These are phyloP conservation scores for Apiotrichum akiyoshidainum DNA, from an alignment of 1,284 basidiomycete species.

Conservation along the genomic window DNA sequence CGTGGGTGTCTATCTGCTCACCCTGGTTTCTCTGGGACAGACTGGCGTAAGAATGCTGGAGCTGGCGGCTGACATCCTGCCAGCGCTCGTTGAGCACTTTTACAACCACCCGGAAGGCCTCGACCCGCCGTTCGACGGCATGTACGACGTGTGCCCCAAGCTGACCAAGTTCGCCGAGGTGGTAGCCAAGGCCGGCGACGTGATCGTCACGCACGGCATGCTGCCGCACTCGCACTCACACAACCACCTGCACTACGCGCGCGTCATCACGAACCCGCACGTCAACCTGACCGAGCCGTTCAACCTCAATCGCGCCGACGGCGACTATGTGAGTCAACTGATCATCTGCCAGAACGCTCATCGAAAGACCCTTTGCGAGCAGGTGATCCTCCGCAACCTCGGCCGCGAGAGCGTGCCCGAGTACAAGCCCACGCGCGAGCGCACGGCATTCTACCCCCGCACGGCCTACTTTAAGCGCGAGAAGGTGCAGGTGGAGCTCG, in stretches of 20 bases:
- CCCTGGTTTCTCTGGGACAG: too few species aligned
- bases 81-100: constrained; percentile 25
- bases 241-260: constrained; percentile 33
- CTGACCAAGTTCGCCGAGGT: constrained; percentile 16
- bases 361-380: constrained; percentile 32
- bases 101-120: constrained; percentile 33
- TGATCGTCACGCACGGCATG: constrained; percentile 33
- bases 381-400: constrained; percentile 35
- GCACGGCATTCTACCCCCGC: constrained; percentile 27
- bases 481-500: constrained; percentile 23
- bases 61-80: too few species aligned
- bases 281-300: constrained; percentile 31
- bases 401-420: constrained; percentile 29
- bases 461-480: constrained; percentile 32
- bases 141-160: constrained; percentile 20
- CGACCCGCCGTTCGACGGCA: constrained; percentile 27
- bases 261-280: constrained; percentile 40
- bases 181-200: constrained; percentile 31
- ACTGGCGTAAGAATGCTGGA: too few species aligned
- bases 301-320: constrained; percentile 34
- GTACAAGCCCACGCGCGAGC: constrained; percentile 27
- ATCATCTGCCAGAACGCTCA: neutral
- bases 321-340: constrained; percentile 28
- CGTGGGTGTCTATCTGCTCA: constrained; percentile 10
- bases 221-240: constrained; percentile 30